Percentiles rank a stretch among this genome's conserved stretches.
phyloP scores from a whole-genome alignment of 257 asterid genomes.

The Fraxinus pennsylvanica region DNA sequence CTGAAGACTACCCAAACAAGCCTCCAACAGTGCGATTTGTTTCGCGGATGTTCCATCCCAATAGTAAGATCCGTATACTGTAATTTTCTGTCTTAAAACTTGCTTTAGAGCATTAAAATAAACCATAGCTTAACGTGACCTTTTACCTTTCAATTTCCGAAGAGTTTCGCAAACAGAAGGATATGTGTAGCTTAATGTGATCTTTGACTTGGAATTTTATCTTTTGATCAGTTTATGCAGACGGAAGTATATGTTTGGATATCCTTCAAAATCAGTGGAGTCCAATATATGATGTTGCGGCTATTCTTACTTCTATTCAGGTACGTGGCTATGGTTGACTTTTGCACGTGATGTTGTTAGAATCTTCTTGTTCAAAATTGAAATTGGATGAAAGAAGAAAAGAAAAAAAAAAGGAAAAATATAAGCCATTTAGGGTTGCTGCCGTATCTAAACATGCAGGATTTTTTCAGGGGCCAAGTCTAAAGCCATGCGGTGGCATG shows the following conservation, averaged over 20 bases:
- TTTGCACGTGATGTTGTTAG: background rate
- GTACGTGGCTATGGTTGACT: slow-evolving; percentile 31
- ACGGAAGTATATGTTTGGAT: slow-evolving; percentile 93
- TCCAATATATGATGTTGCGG: slow-evolving; percentile 92
- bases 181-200: slow-evolving; percentile 13
- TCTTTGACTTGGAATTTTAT: slow-evolving; percentile 21
- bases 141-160: background rate
- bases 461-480: too few relatives aligned
- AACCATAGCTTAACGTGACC: background rate
- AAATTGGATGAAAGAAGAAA: too few relatives aligned
- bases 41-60: slow-evolving; percentile 88
- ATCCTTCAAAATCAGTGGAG: slow-evolving; percentile 98
- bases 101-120: background rate
- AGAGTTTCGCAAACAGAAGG: background rate
- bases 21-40: slow-evolving; percentile 84
- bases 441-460: too few relatives aligned
- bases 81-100: background rate
- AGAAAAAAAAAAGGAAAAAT: too few relatives aligned
- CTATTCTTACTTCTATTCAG: slow-evolving; percentile 91
- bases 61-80: slow-evolving; percentile 49
- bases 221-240: slow-evolving; percentile 72
- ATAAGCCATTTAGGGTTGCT: too few relatives aligned
- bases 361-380: too few relatives aligned
- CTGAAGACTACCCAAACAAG: slow-evolving; percentile 81
- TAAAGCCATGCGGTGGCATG: too few relatives aligned